A percentile compares a stretch with the other conserved stretches of the same genome.
These are phyloP conservation scores for Trichoderma reesei DNA, from an alignment of 495 filamentous ascomycete genomes.

Conservation along the genomic window DNA sequence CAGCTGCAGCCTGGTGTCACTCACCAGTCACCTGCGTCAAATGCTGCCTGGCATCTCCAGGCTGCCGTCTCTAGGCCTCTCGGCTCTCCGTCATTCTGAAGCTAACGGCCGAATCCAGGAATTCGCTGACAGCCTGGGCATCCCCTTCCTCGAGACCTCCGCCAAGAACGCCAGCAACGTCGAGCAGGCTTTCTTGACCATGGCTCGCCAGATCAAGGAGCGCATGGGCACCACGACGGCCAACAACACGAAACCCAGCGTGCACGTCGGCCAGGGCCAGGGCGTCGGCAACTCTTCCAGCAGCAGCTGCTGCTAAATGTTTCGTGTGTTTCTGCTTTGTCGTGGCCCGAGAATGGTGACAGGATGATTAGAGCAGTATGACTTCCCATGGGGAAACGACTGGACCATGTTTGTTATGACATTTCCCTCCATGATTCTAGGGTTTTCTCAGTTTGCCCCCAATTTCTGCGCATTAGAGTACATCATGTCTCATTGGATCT, in stretches of 20 bases:
- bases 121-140: conserved; percentile 96
- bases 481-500: conserved; percentile 10
- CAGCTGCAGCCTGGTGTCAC: background rate
- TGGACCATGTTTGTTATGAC: conserved; percentile 3
- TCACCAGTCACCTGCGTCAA: background rate
- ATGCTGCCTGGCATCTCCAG: background rate
- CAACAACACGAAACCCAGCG: conserved; percentile 96
- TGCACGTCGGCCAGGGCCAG: conserved; percentile 88
- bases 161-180: conserved; percentile 99
- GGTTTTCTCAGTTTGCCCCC: background rate
- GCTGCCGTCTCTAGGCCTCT: background rate
- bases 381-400: conserved; percentile 1
- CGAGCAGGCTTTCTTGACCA: conserved; percentile 98
- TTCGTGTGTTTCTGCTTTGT: conserved; percentile 7
- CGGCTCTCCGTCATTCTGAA: background rate
- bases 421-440: conserved; percentile 3
- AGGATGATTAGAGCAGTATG: conserved; percentile 9
- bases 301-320: conserved; percentile 84
- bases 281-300: conserved; percentile 86
- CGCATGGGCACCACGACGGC: conserved; percentile 92
- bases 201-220: conserved; percentile 99
- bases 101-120: conserved; percentile 48
- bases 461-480: conserved; percentile 8
- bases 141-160: conserved; percentile 98
- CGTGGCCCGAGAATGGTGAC: conserved; percentile 1